Evolutionary conservation across 176 grass and related monocot genomes (phyloP), one percentile per base, ranked within the genome.

Genomic region (Chloris gayana): DNA sequence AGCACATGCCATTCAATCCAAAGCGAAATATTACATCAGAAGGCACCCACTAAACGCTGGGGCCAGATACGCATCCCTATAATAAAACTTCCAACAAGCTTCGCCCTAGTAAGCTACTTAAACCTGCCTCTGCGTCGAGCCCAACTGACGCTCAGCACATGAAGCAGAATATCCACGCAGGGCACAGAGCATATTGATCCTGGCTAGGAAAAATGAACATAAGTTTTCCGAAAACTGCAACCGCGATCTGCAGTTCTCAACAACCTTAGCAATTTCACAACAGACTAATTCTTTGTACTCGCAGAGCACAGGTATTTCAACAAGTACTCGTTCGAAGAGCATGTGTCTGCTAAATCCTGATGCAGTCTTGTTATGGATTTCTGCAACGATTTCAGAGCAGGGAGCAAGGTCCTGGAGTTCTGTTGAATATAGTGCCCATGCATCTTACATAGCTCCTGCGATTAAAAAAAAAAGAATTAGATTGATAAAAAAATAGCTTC

Each of bases 271-370:
- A 61, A 25, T n/a, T 26, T 51, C 37, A 7, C 46, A 21, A 31
- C 19, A 79, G 49, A 76, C 56, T 89, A 89, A 58, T 70, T 86
- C 66, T 82, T 91, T 42, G 86, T 85, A 57, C 86, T 88, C 53
- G 84, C 63, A 53, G 90, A 87, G 42, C 81, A 91, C 42, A 99
- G 75, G 71, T 99, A 99, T 70, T 82, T 95, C 73, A 99, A 85
- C 46, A 99, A 84, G 72, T 95, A 99, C 73, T 99, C 96, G 15
- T 95, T 99, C 5, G 92, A 99, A 79, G 92, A 91, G 83, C 92
- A 99, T n/a, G 90, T 95, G 42, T 95, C 90, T 3, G 84, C 86
- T 79, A 99, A 70, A 89, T 99, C 96, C 75, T 99, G 96, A 75
- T 99, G 96, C 64, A 95, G 38, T 69, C 85, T 91, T 65, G 96